Evolutionary conservation across 139 green algal genomes (phyloP), one percentile per base, ranked within the genome.

Genomic region (Coelastrella sp.): DNA sequence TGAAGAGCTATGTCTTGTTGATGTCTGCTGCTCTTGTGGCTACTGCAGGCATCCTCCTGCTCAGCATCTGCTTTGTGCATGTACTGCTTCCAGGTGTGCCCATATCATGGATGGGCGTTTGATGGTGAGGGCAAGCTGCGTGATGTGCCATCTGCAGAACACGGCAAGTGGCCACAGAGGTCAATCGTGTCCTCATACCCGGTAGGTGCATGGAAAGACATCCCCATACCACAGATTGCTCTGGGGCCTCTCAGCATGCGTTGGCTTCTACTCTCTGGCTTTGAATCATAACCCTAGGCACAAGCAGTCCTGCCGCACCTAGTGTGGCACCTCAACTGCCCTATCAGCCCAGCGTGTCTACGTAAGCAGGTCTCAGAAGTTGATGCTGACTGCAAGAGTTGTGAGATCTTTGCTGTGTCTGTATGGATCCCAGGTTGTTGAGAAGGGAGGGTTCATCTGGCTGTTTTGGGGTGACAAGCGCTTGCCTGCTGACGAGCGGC

Each of bases 41-140:
- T 94, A 96, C 87, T 93, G 19, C 35, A 49, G 1, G 35, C 35
- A 49, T 49, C 35, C 3, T 49, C 35, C 35, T 49, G 35, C 61
- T 12, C n/a, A 76, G 15, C 22, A 25, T 76, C 1, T 84, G 12
- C 25, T 49, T n/a, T 56, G 74, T 70, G 14, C 63, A 14, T 9
- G 68, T 76, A 3, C 17, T 15, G 22, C 8, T 76, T n/a, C 17
- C 19, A 76, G 68, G 68, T 96, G 72, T 96, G 94, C 91, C 94
- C 94, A 49, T 96, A 96, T 89, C 93, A 96, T 58, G 94, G 95
- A 76, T 98, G 96, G 96, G 95, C 96, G 0, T 95, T 98, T 87
- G 94, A 98, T 78, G 89, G 78, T 8, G 75, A 96, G 1, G 96
- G 90, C 93, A 91, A 59, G 89, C 92, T 89, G 80, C 91, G 58